These are phyloP conservation scores for Exophiala aquamarina DNA, from an alignment of 2,329 filamentous ascomycete genomes.

Conservation along the genomic window DNA sequence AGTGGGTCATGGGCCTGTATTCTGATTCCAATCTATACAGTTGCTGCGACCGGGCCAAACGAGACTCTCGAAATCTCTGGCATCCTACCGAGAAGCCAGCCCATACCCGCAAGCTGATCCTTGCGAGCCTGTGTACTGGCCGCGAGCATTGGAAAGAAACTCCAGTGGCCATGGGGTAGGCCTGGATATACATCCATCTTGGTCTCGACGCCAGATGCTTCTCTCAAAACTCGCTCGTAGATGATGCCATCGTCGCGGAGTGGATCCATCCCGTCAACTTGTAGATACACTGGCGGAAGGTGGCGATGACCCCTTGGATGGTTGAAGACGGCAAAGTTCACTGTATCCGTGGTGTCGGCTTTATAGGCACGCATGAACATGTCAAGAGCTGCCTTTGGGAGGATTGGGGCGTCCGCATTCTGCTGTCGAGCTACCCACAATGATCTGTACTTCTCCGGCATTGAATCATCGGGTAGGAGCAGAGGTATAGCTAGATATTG, in stretches of 20 bases:
- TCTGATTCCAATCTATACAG: not conserved
- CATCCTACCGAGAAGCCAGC: constrained; percentile 16
- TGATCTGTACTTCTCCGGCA: constrained; percentile 39
- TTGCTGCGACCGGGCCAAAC: not conserved
- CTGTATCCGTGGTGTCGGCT: constrained; percentile 11
- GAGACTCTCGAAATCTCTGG: constrained; percentile 1
- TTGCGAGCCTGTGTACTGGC: constrained; percentile 24
- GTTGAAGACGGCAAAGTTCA: constrained; percentile 9
- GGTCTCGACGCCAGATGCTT: constrained; percentile 28
- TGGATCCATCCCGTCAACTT: constrained; percentile 15
- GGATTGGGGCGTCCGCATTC: constrained; percentile 38
- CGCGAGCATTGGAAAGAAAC: constrained; percentile 25
- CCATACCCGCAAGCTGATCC: constrained; percentile 19
- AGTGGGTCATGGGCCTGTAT: no score
- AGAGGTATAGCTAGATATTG: constrained; percentile 45
- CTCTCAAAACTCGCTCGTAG: constrained; percentile 25
- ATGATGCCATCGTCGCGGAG: constrained; percentile 22
- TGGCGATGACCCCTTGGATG: constrained; percentile 27
- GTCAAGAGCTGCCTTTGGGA: constrained; percentile 32
- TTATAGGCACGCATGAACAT: constrained; percentile 19
- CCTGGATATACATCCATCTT: constrained; percentile 33
- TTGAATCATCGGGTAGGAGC: constrained; percentile 29
- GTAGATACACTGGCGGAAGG: constrained; percentile 25
- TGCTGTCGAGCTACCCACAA: constrained; percentile 34
- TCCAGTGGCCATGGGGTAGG: constrained; percentile 32